Evolutionary conservation across 257 asterid genomes (phyloP).

Genomic region (Petrea volubilis): DNA sequence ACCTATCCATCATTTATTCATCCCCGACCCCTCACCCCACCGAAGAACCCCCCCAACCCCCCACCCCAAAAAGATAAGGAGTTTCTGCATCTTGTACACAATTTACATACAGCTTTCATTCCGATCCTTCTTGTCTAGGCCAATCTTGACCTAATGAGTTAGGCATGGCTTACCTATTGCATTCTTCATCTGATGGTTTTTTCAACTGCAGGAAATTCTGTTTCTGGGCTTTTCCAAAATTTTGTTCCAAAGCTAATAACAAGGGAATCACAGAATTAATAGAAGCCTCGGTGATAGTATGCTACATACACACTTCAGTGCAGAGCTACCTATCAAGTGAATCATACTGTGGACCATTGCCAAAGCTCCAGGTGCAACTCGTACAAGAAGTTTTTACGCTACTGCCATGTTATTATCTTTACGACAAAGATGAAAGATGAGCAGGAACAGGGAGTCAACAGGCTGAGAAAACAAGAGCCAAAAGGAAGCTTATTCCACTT

Average conservation of each 20-base stretch:
- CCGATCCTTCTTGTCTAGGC: not conserved
- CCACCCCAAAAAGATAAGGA: no score
- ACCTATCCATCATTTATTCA: no score
- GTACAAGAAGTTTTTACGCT: no score
- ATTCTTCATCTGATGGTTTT: not conserved
- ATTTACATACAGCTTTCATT: not conserved
- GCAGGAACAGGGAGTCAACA: no score
- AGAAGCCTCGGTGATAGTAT: not conserved
- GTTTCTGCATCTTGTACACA: no score
- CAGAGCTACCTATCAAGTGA: no score
- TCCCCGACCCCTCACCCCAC: no score
- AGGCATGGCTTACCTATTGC: not conserved
- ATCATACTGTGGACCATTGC: no score
- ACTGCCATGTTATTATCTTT: no score
- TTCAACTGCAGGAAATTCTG: conserved; percentile 33
- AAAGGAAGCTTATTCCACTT: not conserved
- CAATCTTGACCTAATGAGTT: not conserved
- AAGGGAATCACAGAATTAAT: conserved; percentile 42
- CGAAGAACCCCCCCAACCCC: no score
- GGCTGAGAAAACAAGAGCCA: not conserved
- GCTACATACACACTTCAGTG: not conserved
- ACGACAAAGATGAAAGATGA: no score
- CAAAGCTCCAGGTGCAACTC: no score
- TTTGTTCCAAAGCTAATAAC: conserved; percentile 44
- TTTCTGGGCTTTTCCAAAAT: conserved; percentile 40